A percentile compares a stretch with the other conserved stretches of the same genome.
Conservation (phyloP, 345 rosid species). For the Euphorbia peplus region DNA sequence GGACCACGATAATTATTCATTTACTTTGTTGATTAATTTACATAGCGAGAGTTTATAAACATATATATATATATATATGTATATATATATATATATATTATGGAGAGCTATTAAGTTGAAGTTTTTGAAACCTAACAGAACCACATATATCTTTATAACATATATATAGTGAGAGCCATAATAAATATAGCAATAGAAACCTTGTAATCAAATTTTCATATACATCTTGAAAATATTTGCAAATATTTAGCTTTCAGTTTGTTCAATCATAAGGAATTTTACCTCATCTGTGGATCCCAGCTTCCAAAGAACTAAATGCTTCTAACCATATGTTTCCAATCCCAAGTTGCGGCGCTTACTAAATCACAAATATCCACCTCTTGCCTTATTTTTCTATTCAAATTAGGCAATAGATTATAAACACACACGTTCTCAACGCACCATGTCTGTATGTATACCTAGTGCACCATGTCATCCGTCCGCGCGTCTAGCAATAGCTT, state of each 20-base stretch:
- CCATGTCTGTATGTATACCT: too few species aligned
- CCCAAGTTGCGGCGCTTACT: slow-evolving; percentile 1
- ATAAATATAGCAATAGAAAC: slow-evolving; percentile 5
- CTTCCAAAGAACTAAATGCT: slow-evolving; percentile 7
- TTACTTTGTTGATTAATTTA: too few species aligned
- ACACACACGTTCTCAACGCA: too few species aligned
- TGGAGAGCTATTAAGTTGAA: too few species aligned
- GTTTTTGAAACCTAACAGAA: slow-evolving; percentile 14
- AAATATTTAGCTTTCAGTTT: slow-evolving; percentile 7
- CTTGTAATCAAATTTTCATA: slow-evolving; percentile 26
- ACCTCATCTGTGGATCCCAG: slow-evolving; percentile 11
- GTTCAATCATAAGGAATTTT: slow-evolving; percentile 15
- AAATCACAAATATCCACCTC: not conserved
- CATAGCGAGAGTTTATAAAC: too few species aligned
- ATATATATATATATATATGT: too few species aligned
- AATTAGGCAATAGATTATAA: too few species aligned
- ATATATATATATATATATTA: too few species aligned
- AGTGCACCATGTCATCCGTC: too few species aligned
- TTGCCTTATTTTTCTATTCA: not conserved
- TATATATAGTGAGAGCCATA: not conserved
- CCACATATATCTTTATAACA: not conserved
- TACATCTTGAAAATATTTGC: slow-evolving; percentile 12
- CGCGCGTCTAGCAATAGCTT: too few species aligned
- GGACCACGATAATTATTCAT: slow-evolving; percentile 41
- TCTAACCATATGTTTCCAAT: not conserved